Conservation (phyloP, 257 asterid genomes). For the Hygrophila difformis region DNA sequence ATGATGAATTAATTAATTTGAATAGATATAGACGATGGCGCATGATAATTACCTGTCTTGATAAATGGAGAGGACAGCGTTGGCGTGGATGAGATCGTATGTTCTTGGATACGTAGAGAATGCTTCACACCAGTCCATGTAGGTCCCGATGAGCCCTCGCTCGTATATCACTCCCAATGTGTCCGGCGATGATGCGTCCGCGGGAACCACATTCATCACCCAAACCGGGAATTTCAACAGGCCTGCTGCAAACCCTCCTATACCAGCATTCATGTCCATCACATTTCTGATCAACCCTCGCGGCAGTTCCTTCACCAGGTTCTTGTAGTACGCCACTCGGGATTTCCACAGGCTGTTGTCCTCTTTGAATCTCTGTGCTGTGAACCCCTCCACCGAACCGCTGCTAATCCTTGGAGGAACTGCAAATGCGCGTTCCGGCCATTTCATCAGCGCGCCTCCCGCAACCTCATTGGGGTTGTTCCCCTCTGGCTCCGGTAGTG, state of each 20-base stretch:
- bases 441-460: constrained; percentile 67
- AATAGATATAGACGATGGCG: no score
- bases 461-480: constrained; percentile 51
- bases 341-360: constrained; percentile 65
- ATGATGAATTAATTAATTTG: no score
- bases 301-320: constrained; percentile 31
- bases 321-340: constrained; percentile 46
- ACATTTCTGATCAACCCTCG: constrained; percentile 61
- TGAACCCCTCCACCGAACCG: constrained; percentile 55
- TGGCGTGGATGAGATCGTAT: constrained; percentile 89
- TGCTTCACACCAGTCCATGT: constrained; percentile 97
- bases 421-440: constrained; percentile 82
- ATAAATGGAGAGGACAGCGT: constrained; percentile 50
- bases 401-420: constrained; percentile 72
- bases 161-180: constrained; percentile 68
- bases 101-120: constrained; percentile 95
- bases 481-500: constrained; percentile 52
- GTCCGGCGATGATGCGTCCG: constrained; percentile 31
- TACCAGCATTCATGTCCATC: constrained; percentile 87
- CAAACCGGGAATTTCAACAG: constrained; percentile 61
- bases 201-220: constrained; percentile 93
- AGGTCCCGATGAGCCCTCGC: constrained; percentile 79
- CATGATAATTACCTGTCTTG: constrained; percentile 48
- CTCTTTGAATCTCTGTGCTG: constrained; percentile 40
- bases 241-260: constrained; percentile 92